Percentiles rank a stretch among this genome's conserved stretches.
Conservation (phyloP, 1,284 basidiomycete genomes). For the Boletus mariae region DNA sequence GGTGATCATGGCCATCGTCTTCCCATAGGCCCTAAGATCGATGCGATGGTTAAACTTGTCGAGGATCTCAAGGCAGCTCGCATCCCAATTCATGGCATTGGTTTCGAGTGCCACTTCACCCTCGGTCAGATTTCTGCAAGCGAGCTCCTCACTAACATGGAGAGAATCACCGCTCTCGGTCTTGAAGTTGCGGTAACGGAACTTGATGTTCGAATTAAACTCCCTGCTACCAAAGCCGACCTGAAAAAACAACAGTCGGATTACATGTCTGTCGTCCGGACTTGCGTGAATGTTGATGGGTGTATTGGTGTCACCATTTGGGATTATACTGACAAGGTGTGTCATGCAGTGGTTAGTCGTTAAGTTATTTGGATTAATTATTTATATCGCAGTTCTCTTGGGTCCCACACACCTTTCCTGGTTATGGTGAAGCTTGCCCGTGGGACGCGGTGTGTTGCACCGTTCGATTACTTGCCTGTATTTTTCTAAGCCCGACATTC, state of each 20-base stretch:
- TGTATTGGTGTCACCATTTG: conserved; percentile 22
- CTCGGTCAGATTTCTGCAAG: conserved; percentile 43
- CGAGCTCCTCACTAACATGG: conserved; percentile 39
- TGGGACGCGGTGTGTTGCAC: conserved; percentile 15
- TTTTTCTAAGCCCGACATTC: not conserved
- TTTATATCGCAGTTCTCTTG: conserved; percentile 14
- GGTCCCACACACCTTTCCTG: conserved; percentile 9
- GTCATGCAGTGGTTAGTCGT: not conserved
- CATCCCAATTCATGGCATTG: conserved; percentile 17
- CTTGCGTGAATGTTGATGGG: conserved; percentile 11
- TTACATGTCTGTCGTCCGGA: conserved; percentile 11
- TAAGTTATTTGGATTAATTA: not conserved
- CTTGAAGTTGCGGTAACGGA: conserved; percentile 56
- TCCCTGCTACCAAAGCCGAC: conserved; percentile 45
- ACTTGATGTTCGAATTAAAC: conserved; percentile 50
- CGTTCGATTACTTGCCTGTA: not conserved
- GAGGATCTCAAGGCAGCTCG: conserved; percentile 11
- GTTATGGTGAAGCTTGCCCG: conserved; percentile 15
- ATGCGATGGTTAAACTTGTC: conserved; percentile 22
- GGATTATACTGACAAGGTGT: conserved; percentile 21
- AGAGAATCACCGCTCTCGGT: conserved; percentile 46
- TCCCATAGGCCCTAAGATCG: conserved; percentile 16
- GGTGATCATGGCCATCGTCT: not conserved
- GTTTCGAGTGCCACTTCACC: conserved; percentile 42
- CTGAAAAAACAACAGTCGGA: conserved; percentile 44